These are phyloP conservation scores for Exophiala lecanii-corni DNA, from an alignment of 2,329 filamentous ascomycete species.

Conservation along the genomic window DNA sequence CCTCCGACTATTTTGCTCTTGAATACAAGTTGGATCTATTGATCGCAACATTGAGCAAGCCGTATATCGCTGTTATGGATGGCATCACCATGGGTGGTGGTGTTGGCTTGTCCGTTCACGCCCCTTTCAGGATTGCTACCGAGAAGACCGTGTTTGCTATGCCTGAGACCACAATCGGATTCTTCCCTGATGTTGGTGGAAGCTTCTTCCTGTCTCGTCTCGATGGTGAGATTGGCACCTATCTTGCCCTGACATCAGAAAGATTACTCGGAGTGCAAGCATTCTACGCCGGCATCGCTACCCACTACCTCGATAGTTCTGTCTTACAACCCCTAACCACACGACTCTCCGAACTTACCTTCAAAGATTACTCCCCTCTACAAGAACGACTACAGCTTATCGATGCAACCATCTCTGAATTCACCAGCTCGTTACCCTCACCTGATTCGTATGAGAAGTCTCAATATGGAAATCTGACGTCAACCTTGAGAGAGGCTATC, in stretches of 20 bases:
- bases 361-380: slow-evolving; percentile 68
- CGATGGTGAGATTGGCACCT: slow-evolving; percentile 81
- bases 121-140: slow-evolving; percentile 92
- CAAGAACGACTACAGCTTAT: slow-evolving; percentile 65
- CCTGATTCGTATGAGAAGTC: slow-evolving; percentile 51
- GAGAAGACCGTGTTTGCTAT: slow-evolving; percentile 95
- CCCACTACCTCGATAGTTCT: slow-evolving; percentile 92
- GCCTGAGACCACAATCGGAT: slow-evolving; percentile 97
- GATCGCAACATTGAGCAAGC: slow-evolving; percentile 89
- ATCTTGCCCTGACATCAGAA: slow-evolving; percentile 87
- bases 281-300: slow-evolving; percentile 87
- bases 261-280: slow-evolving; percentile 75
- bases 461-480: slow-evolving; percentile 49
- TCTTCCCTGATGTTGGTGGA: slow-evolving; percentile 96
- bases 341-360: slow-evolving; percentile 82
- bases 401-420: slow-evolving; percentile 88
- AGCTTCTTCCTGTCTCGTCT: slow-evolving; percentile 93
- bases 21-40: slow-evolving; percentile 97
- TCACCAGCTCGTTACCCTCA: slow-evolving; percentile 72
- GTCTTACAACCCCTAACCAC: slow-evolving; percentile 74
- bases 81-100: slow-evolving; percentile 98
- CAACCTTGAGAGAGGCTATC: slow-evolving; percentile 70
- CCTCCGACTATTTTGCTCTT: slow-evolving; percentile 80
- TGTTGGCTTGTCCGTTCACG: slow-evolving; percentile 89
- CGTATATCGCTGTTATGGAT: slow-evolving; percentile 93